Evolutionary conservation across 805 yeast genomes (phyloP).

Genomic region (Barnettozyma sucrosica): DNA sequence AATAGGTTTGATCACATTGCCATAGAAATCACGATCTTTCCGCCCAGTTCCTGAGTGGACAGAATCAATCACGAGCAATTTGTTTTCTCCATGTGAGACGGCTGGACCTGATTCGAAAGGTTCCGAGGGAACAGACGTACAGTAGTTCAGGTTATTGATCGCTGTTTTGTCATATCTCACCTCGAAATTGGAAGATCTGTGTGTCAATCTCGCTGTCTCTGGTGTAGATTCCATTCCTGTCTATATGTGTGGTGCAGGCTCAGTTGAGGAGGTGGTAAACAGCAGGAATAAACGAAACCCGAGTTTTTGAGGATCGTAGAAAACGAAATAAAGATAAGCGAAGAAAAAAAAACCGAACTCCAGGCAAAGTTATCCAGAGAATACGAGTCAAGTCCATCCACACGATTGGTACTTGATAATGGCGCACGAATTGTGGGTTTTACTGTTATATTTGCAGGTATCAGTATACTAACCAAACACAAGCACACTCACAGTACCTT

Average conservation of each 20-base stretch:
- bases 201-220: background rate
- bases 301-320: too few relatives aligned
- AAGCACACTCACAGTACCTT: conserved; percentile 54
- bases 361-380: too few relatives aligned
- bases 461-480: background rate
- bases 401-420: background rate
- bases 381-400: background rate
- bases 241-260: background rate
- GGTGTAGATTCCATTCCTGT: background rate
- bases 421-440: conserved; percentile 1
- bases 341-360: too few relatives aligned
- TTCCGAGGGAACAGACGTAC: background rate
- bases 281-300: too few relatives aligned
- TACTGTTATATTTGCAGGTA: background rate
- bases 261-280: too few relatives aligned
- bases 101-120: background rate
- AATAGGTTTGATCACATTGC: conserved; percentile 41
- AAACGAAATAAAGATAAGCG: too few relatives aligned
- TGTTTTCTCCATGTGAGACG: background rate
- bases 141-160: conserved; percentile 2
- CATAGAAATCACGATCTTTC: conserved; percentile 34
- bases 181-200: background rate
- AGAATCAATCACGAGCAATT: conserved; percentile 31
- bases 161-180: conserved; percentile 1
- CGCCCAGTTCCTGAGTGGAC: conserved; percentile 34